Percentiles rank a stretch among this genome's conserved stretches.
Evolutionary conservation across 352 stramenopile species (phyloP).

Genomic region (Phytophthora niederhauseri): DNA sequence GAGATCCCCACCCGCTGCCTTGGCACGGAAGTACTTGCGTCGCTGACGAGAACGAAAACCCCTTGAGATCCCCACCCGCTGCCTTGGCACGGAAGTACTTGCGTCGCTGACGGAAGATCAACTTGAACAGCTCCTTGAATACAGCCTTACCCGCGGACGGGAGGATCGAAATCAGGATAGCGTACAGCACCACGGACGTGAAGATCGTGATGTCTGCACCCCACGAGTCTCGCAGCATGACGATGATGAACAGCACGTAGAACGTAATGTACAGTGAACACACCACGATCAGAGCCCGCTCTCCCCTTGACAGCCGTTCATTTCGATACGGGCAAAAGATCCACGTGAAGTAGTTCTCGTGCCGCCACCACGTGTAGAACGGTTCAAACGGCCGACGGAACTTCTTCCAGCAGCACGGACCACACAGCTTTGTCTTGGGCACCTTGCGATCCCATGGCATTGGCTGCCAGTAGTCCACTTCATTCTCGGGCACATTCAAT

Average conservation of each 20-base stretch:
- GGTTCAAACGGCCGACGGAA: slow-evolving; percentile 63
- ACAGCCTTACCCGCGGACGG: slow-evolving; percentile 66
- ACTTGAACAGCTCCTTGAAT: slow-evolving; percentile 81
- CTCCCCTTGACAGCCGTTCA: slow-evolving; percentile 57
- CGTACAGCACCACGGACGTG: slow-evolving; percentile 54
- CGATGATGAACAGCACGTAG: slow-evolving; percentile 73
- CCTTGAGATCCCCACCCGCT: slow-evolving; percentile 40
- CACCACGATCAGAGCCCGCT: slow-evolving; percentile 69
- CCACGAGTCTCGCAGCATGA: slow-evolving; percentile 57
- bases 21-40: slow-evolving; percentile 68
- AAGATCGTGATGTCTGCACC: slow-evolving; percentile 46
- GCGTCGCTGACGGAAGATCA: slow-evolving; percentile 73
- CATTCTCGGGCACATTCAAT: slow-evolving; percentile 56
- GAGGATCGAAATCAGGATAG: slow-evolving; percentile 55
- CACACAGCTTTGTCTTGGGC: slow-evolving; percentile 63
- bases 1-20: slow-evolving; percentile 55
- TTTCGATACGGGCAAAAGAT: slow-evolving; percentile 77
- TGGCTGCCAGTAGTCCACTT: slow-evolving; percentile 78
- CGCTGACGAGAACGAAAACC: slow-evolving; percentile 69
- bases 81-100: slow-evolving; percentile 69
- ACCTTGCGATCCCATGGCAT: slow-evolving; percentile 76
- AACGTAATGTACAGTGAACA: slow-evolving; percentile 79
- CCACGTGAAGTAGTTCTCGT: slow-evolving; percentile 85
- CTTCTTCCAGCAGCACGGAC: slow-evolving; percentile 72
- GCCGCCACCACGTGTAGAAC: slow-evolving; percentile 79